Percentiles rank a stretch among this genome's conserved stretches.
These are phyloP conservation scores for Artemisia tridentata DNA, from an alignment of 129 eudicot species.

Conservation along the genomic window DNA sequence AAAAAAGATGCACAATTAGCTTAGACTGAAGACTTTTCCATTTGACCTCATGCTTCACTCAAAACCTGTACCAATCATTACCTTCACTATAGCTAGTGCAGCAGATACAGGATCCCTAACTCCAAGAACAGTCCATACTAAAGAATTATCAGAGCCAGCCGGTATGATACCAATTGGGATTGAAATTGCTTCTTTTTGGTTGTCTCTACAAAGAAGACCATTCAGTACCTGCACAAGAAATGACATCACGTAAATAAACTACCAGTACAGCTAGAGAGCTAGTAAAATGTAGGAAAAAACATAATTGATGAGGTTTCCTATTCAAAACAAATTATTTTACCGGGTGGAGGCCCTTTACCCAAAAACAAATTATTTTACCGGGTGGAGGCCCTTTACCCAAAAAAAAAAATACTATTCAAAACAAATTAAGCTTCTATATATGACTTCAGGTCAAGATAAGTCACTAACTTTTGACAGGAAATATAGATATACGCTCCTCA, in stretches of 20 bases:
- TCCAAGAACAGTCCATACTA: constrained; percentile 98
- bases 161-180: constrained; percentile 96
- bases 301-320: neutral
- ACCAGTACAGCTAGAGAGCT: too few relatives aligned
- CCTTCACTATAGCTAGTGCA: constrained; percentile 96
- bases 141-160: constrained; percentile 98
- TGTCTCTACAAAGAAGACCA: constrained; percentile 87
- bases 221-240: constrained; percentile 72
- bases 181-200: constrained; percentile 94
- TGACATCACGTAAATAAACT: constrained; percentile 14
- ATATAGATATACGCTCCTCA: constrained; percentile 3
- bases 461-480: constrained; percentile 2
- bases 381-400: too few relatives aligned
- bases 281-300: constrained; percentile 1
- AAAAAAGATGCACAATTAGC: constrained; percentile 28
- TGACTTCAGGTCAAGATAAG: neutral
- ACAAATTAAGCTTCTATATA: neutral
- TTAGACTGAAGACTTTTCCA: neutral
- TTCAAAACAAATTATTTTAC: neutral
- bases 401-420: neutral
- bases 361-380: too few relatives aligned
- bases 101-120: constrained; percentile 94
- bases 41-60: constrained; percentile 10
- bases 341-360: too few relatives aligned
- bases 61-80: constrained; percentile 25